These are phyloP conservation scores for Starmerella kuoi DNA, from an alignment of 805 yeast genomes.

Conservation along the genomic window DNA sequence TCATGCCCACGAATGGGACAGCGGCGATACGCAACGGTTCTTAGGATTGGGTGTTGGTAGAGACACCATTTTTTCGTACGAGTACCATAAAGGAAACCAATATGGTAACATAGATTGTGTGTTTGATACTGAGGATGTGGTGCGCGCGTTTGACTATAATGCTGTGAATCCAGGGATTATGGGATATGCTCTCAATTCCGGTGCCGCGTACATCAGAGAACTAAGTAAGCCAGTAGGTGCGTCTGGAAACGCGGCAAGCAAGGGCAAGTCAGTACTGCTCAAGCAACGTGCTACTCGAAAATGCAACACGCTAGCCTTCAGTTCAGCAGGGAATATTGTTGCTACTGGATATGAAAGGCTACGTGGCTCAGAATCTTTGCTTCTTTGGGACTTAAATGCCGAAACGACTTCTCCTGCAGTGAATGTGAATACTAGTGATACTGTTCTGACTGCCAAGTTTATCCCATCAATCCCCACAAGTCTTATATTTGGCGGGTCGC, in stretches of 20 bases:
- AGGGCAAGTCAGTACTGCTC: conserved; percentile 30
- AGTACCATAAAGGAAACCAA: conserved; percentile 16
- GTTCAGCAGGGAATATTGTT: conserved; percentile 43
- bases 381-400: conserved; percentile 57
- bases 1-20: conserved; percentile 51
- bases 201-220: conserved; percentile 10
- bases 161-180: conserved; percentile 27
- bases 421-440: conserved; percentile 59
- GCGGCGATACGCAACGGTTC: conserved; percentile 44
- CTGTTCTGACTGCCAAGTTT: conserved; percentile 56
- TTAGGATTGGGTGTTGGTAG: conserved; percentile 65
- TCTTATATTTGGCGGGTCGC: conserved; percentile 63
- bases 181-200: conserved; percentile 43
- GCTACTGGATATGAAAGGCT: conserved; percentile 74
- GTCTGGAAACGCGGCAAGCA: conserved; percentile 4
- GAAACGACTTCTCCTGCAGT: conserved; percentile 19
- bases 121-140: conserved; percentile 26
- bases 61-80: conserved; percentile 57
- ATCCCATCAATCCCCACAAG: conserved; percentile 43
- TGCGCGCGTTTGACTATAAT: conserved; percentile 43
- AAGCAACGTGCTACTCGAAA: conserved; percentile 49
- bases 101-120: conserved; percentile 18
- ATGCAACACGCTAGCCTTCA: conserved; percentile 64
- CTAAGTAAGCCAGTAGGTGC: background rate
- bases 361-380: conserved; percentile 61